Evolutionary conservation across 306 rosid species (phyloP).

Genomic region (Lagenaria siceraria): DNA sequence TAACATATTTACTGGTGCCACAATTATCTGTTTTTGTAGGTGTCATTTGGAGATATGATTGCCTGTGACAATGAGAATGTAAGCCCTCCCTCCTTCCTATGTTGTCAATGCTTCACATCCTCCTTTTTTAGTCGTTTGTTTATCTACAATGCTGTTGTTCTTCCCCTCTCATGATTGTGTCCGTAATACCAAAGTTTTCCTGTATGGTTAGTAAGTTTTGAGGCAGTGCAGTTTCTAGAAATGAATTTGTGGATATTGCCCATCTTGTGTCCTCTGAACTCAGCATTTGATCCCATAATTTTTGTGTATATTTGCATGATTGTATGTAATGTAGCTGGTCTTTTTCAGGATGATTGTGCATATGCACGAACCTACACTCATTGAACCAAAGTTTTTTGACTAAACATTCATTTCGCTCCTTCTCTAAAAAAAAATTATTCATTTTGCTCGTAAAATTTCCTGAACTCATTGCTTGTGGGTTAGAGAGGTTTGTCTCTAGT

Average conservation of each 20-base stretch:
- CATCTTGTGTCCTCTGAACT: background rate
- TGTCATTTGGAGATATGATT: constrained; percentile 92
- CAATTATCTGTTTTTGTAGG: constrained; percentile 35
- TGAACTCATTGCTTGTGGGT: background rate
- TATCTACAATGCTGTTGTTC: background rate
- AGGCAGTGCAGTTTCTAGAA: background rate
- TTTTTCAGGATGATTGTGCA: background rate
- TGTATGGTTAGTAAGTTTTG: background rate
- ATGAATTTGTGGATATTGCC: background rate
- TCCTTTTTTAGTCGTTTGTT: background rate
- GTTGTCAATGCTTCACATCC: constrained; percentile 5
- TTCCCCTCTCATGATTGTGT: background rate
- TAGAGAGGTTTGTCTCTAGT: background rate
- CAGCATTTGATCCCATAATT: background rate
- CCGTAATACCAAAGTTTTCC: background rate
- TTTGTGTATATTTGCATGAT: background rate
- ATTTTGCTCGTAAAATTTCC: background rate
- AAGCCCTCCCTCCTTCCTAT: constrained; percentile 21
- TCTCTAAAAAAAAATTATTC: too few relatives aligned
- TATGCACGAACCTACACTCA: background rate
- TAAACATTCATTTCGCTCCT: background rate
- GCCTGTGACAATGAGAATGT: constrained; percentile 96
- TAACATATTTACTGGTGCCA: background rate
- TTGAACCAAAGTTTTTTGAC: background rate
- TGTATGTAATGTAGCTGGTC: background rate